Evolutionary conservation across 352 stramenopile genomes (phyloP).

Genomic region (Elongisporangium prolatum): DNA sequence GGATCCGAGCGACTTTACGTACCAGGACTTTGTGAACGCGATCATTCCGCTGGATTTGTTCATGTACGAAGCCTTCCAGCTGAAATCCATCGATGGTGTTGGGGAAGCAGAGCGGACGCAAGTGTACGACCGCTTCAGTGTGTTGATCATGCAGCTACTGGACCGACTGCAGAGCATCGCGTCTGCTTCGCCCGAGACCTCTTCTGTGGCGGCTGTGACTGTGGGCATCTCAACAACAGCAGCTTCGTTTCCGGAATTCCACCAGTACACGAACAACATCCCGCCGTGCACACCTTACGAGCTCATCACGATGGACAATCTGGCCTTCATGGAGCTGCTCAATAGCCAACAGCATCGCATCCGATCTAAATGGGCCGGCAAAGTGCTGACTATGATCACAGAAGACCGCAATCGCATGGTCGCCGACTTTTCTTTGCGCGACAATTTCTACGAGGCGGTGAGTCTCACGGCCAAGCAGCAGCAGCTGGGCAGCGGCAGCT

Average conservation of each 20-base stretch:
- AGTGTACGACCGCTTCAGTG: constrained; percentile 38
- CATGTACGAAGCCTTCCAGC: constrained; percentile 56
- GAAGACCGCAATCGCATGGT: constrained; percentile 53
- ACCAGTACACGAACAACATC: constrained; percentile 35
- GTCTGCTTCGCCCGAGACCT: constrained; percentile 28
- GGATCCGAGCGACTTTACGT: constrained; percentile 39
- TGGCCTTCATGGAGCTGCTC: constrained; percentile 46
- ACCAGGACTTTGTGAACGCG: constrained; percentile 48
- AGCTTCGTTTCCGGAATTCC: constrained; percentile 24
- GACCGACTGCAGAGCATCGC: constrained; percentile 32
- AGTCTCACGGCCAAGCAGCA: constrained; percentile 32
- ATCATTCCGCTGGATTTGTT: constrained; percentile 43
- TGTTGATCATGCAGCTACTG: constrained; percentile 31
- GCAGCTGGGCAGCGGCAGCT: constrained; percentile 16
- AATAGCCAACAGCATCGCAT: constrained; percentile 44
- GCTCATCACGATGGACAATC: constrained; percentile 42
- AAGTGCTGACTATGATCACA: constrained; percentile 48
- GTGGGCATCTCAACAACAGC: neutral
- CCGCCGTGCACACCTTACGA: constrained; percentile 46
- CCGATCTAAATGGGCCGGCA: constrained; percentile 35
- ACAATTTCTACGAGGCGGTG: constrained; percentile 36
- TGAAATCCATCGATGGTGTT: constrained; percentile 40
- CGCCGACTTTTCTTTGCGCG: constrained; percentile 27
- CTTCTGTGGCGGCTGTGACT: constrained; percentile 5
- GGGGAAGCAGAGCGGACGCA: constrained; percentile 25